Conservation (phyloP, 176 grass and related monocot species). For the Saccharum spontaneum region DNA sequence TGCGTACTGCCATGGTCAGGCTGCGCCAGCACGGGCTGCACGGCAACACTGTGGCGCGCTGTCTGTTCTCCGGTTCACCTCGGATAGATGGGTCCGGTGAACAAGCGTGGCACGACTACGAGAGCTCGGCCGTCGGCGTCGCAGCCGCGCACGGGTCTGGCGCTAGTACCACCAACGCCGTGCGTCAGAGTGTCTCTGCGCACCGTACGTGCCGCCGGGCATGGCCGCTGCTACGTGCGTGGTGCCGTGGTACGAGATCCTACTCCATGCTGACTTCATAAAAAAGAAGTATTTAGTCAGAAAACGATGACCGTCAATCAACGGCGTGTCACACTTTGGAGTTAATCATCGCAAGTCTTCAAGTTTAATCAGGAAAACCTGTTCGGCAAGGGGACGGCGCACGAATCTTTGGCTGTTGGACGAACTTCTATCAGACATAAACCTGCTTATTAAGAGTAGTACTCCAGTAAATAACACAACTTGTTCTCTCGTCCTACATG, state of each 20-base stretch:
- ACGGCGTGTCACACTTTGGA: not conserved
- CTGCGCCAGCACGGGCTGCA: not conserved
- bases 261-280: not conserved
- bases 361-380: slow-evolving; percentile 25
- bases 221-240: not conserved
- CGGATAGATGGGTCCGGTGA: slow-evolving; percentile 3
- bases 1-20: not conserved
- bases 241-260: not conserved
- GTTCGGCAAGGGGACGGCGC: slow-evolving; percentile 22
- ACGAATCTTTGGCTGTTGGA: slow-evolving; percentile 32
- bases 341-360: slow-evolving; percentile 23
- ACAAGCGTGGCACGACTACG: slow-evolving; percentile 15
- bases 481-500: slow-evolving; percentile 8
- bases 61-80: not conserved
- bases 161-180: not conserved
- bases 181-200: not conserved
- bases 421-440: slow-evolving; percentile 5
- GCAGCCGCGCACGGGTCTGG: slow-evolving; percentile 22
- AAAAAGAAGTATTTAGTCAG: not conserved
- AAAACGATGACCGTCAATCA: not conserved
- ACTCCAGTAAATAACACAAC: slow-evolving; percentile 19
- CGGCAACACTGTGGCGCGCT: not conserved
- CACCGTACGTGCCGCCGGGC: not conserved
- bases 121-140: slow-evolving; percentile 15
- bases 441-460: not conserved